A percentile compares a stretch with the other conserved stretches of the same genome.
Conservation (phyloP, 2,329 filamentous ascomycete genomes). For the Bretziella fagacearum region DNA sequence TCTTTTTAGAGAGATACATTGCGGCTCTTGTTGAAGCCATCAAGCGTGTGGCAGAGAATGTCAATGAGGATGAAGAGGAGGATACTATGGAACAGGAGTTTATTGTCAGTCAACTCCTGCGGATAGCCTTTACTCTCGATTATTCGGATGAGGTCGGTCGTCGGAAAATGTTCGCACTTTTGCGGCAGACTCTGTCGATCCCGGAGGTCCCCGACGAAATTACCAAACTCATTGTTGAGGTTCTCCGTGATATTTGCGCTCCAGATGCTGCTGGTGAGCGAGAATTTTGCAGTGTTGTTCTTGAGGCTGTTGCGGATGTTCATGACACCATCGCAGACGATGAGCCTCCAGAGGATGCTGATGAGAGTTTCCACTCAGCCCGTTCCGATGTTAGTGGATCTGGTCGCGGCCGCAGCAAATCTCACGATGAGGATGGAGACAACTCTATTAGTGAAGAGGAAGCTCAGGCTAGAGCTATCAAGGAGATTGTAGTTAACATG, state of each 20-base stretch:
- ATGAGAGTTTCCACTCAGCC: constrained; percentile 81
- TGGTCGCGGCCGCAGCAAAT: constrained; percentile 29
- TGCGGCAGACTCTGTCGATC: constrained; percentile 71
- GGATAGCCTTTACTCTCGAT: constrained; percentile 81
- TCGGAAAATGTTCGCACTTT: constrained; percentile 84
- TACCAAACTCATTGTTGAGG: constrained; percentile 72
- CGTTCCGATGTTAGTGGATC: constrained; percentile 55
- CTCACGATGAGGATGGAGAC: constrained; percentile 20
- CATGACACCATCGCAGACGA: constrained; percentile 82
- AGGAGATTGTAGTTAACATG: constrained; percentile 92
- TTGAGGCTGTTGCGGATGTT: constrained; percentile 90
- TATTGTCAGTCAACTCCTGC: constrained; percentile 82
- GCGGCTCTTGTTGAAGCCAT: constrained; percentile 48
- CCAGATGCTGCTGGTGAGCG: constrained; percentile 55
- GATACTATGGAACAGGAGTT: constrained; percentile 86
- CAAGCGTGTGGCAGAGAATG: constrained; percentile 37
- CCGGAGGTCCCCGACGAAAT: constrained; percentile 82
- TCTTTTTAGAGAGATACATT: constrained; percentile 69
- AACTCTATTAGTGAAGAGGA: constrained; percentile 40
- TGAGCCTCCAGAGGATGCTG: constrained; percentile 33
- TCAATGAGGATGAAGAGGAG: constrained; percentile 52
- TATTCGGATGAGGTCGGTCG: constrained; percentile 96
- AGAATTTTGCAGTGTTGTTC: constrained; percentile 68
- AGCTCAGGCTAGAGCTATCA: constrained; percentile 57
- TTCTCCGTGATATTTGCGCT: constrained; percentile 68